A percentile compares a stretch with the other conserved stretches of the same genome.
Evolutionary conservation across 208 protist species (phyloP).

Genomic region (Endotrypanum monterogeii): DNA sequence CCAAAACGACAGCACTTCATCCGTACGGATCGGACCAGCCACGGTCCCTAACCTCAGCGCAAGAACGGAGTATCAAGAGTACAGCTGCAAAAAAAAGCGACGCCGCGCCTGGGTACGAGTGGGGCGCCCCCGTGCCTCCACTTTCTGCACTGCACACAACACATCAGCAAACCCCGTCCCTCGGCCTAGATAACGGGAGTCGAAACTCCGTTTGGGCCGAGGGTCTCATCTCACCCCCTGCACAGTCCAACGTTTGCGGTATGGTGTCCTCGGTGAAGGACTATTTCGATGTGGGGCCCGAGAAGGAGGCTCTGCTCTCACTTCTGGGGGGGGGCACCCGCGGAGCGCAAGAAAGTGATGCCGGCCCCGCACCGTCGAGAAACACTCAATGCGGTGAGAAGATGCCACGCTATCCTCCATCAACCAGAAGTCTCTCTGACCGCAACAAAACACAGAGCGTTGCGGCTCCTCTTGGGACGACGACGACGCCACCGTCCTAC

Average conservation of each 20-base stretch:
- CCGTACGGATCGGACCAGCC: conserved; percentile 1
- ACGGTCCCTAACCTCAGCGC: neutral
- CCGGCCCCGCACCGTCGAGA: neutral
- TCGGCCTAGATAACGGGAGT: conserved; percentile 11
- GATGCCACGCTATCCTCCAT: neutral
- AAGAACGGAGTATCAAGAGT: neutral
- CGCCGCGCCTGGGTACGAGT: neutral
- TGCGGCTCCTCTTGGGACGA: neutral
- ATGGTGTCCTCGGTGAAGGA: conserved; percentile 1
- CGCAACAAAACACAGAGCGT: conserved; percentile 2
- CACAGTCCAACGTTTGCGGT: neutral
- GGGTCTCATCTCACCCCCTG: neutral
- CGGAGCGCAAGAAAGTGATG: neutral
- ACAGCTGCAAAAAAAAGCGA: neutral
- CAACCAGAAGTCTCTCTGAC: neutral
- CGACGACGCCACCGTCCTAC: neutral
- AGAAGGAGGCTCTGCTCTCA: conserved; percentile 45
- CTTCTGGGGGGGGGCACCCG: conserved; percentile 25
- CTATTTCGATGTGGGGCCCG: conserved; percentile 47
- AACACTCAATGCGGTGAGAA: neutral
- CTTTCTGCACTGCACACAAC: conserved; percentile 8
- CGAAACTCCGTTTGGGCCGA: conserved; percentile 20
- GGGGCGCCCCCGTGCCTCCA: neutral
- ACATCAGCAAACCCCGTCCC: neutral
- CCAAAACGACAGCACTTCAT: neutral